Percentiles rank a stretch among this genome's conserved stretches.
These are phyloP conservation scores for Phyllosticta citriasiana DNA, from an alignment of 2,329 filamentous ascomycete species.

Conservation along the genomic window DNA sequence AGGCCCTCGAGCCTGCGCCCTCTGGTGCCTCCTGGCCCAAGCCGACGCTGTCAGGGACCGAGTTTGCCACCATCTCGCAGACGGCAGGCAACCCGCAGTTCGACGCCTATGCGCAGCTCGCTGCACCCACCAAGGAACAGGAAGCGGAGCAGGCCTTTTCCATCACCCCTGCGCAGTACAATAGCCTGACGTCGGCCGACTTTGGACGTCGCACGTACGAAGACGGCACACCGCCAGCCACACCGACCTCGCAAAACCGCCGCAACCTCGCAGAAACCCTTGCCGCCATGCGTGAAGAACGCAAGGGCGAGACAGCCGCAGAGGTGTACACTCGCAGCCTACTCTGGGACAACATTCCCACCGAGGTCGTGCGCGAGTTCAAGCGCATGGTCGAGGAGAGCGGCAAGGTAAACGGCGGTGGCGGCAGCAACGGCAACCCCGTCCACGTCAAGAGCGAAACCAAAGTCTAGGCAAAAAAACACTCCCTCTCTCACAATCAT, in stretches of 20 bases:
- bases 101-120: slow-evolving; percentile 36
- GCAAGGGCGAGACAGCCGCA: slow-evolving; percentile 60
- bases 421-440: slow-evolving; percentile 16
- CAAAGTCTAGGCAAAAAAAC: slow-evolving; percentile 16
- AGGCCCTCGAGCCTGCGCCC: slow-evolving; percentile 27
- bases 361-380: slow-evolving; percentile 86
- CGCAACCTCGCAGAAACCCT: slow-evolving; percentile 73
- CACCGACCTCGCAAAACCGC: slow-evolving; percentile 41
- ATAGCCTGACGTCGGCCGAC: slow-evolving; percentile 66
- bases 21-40: slow-evolving; percentile 29
- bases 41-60: slow-evolving; percentile 26
- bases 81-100: slow-evolving; percentile 20
- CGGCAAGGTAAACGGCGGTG: slow-evolving; percentile 26
- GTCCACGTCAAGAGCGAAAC: slow-evolving; percentile 23
- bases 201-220: slow-evolving; percentile 46
- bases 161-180: slow-evolving; percentile 79
- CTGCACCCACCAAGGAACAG: slow-evolving; percentile 65
- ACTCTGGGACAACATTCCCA: slow-evolving; percentile 87
- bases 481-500: slow-evolving; percentile 6
- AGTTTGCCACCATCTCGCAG: slow-evolving; percentile 24
- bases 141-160: slow-evolving; percentile 81
- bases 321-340: slow-evolving; percentile 90
- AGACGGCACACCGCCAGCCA: slow-evolving; percentile 27
- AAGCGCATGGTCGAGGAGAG: slow-evolving; percentile 79
- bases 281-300: slow-evolving; percentile 62